Conservation (phyloP, 2,329 filamentous ascomycete species). For the Diaporthe batatas region DNA sequence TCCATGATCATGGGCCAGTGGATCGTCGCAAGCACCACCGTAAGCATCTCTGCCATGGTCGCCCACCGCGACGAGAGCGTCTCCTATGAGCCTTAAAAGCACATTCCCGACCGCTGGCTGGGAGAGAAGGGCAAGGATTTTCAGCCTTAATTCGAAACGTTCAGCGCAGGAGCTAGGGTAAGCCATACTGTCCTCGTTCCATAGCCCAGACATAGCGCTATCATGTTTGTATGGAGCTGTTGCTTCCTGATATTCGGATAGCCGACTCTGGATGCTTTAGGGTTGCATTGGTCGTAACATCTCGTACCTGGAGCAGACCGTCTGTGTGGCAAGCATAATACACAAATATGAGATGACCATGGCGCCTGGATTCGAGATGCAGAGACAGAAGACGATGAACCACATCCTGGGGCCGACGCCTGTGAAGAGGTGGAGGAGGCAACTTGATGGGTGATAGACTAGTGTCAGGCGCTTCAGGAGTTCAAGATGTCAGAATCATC, state of each 20-base stretch:
- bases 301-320: constrained; percentile 60
- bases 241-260: background rate
- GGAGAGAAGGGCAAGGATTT: constrained; percentile 34
- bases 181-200: no score
- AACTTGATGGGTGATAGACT: constrained; percentile 11
- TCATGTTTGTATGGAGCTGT: background rate
- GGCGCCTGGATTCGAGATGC: constrained; percentile 13
- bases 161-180: background rate
- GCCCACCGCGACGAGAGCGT: constrained; percentile 58
- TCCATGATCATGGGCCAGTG: constrained; percentile 54
- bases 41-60: constrained; percentile 60
- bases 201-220: no score
- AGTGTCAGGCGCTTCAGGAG: constrained; percentile 23
- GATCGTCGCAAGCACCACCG: constrained; percentile 55
- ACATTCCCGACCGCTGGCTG: constrained; percentile 55
- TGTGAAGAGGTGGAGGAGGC: constrained; percentile 32
- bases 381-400: constrained; percentile 27
- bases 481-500: constrained; percentile 15
- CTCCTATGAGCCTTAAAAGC: constrained; percentile 56
- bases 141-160: constrained; percentile 8
- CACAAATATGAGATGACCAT: constrained; percentile 56
- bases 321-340: constrained; percentile 57
- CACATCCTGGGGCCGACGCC: constrained; percentile 22
- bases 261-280: constrained; percentile 1
- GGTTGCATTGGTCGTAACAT: constrained; percentile 51